Base-by-base conservation (phyloP, 108 stramenopile genomes). In the Skeletonema marinoi region DNA sequence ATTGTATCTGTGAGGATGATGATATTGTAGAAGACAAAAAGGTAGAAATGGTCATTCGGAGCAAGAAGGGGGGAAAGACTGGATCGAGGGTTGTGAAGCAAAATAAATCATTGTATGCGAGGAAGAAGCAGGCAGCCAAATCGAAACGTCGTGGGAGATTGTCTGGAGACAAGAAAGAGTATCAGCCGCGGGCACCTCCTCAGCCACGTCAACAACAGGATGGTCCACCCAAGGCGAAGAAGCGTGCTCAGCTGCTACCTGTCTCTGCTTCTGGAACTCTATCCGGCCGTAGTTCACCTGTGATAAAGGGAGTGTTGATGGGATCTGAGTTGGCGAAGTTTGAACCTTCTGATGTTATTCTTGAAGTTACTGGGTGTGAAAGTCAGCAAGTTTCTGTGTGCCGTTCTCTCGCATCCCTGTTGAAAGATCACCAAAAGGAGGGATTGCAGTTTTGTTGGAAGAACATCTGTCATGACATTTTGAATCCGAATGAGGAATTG, bases 371-470 rank as follows among this genome's bases (percentile, higher is more conserved):
- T 25, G 56, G 75, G 48, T 70, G 63, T 71, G 11, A 29, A 30
- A 50, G 21, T n/a, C 7, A 33, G 67, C 60, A 73, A 50, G 38
- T 91, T 36, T 60, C 73, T 17, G 67, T 93, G 32, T 88, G 84
- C 35, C 39, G 68, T 8, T 61, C 79, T 6, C 60, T 93, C 21
- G 89, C 78, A 16, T 29, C 33, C 32, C 54, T 76, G 25, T 71
- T 93, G 76, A 93, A 91, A 75, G 65, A 80, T 11, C 93, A 93
- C 61, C 93, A 93, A 72, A 60, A 76, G n/a, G 87, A 91, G 48
- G 93, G 90, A 0, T 71, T 93, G 29, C 61, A 85, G 36, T 91
- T 90, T 71, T 90, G 91, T 67, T 93, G 86, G 85, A 69, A 70
- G 30, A 91, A 87, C 59, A 32, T 89, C 11, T 93, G 88, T 71